phyloP scores from a whole-genome alignment of 2,329 filamentous ascomycete species.

The Neofusicoccum sp. region DNA sequence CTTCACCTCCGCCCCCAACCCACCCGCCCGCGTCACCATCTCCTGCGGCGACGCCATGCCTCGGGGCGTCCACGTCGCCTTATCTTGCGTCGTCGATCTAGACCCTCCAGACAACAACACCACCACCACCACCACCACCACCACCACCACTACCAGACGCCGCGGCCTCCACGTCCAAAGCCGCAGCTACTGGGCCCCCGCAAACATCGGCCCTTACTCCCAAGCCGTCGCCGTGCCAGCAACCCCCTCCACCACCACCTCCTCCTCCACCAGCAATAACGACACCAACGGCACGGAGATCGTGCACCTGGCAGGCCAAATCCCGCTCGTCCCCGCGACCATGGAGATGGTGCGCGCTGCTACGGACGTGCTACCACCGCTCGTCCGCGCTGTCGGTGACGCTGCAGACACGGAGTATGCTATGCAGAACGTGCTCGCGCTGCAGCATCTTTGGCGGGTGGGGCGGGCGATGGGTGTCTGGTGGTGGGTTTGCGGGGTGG shows the following conservation, averaged over 20 bases:
- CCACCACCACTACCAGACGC: conserved; percentile 25
- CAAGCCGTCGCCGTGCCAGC: conserved; percentile 69
- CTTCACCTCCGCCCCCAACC: conserved; percentile 70
- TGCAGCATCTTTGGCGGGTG: conserved; percentile 90
- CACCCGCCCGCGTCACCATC: conserved; percentile 80
- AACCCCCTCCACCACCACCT: conserved; percentile 11
- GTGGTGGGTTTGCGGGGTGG: conserved; percentile 74
- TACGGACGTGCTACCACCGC: conserved; percentile 17
- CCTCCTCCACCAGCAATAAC: neutral
- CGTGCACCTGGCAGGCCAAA: conserved; percentile 82
- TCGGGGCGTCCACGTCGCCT: conserved; percentile 57
- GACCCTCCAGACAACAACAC: neutral
- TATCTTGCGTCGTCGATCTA: conserved; percentile 46
- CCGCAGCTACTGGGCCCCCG: conserved; percentile 93
- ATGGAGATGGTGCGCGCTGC: conserved; percentile 59
- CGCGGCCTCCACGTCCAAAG: conserved; percentile 83
- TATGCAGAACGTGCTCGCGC: conserved; percentile 65
- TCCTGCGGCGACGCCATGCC: conserved; percentile 70
- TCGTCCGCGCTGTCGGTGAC: neutral
- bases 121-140: neutral
- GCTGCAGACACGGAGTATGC: conserved; percentile 38
- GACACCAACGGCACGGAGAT: conserved; percentile 26
- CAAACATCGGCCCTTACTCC: conserved; percentile 96
- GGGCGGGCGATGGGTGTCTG: conserved; percentile 68
- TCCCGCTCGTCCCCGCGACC: conserved; percentile 76